A percentile compares a stretch with the other conserved stretches of the same genome.
These are phyloP conservation scores for Rhizophora mangle DNA, from an alignment of 345 rosid species.

Conservation along the genomic window DNA sequence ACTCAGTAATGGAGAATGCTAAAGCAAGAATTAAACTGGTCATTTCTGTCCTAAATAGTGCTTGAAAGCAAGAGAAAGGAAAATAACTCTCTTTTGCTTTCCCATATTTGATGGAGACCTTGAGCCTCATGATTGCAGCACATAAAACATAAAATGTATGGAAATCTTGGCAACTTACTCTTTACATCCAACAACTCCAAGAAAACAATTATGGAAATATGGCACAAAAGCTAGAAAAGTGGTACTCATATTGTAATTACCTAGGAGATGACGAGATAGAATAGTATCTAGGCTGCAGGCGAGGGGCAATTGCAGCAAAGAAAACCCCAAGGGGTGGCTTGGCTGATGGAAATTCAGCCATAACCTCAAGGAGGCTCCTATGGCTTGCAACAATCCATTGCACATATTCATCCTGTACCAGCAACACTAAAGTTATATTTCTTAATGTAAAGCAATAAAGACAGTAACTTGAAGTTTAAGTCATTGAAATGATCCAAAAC, in stretches of 20 bases:
- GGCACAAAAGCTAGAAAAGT: no score
- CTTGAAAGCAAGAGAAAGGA: no score
- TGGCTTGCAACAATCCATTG: slow-evolving; percentile 83
- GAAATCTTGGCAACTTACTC: no score
- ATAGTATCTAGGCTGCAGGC: slow-evolving; percentile 85
- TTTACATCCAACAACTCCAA: no score
- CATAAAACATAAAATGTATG: no score
- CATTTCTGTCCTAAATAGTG: no score
- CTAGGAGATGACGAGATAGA: slow-evolving; percentile 97
- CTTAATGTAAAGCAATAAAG: background rate
- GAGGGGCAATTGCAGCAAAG: slow-evolving; percentile 89
- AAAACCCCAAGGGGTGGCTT: slow-evolving; percentile 91
- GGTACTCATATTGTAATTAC: slow-evolving; percentile 29
- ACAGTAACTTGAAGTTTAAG: background rate
- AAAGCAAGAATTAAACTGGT: no score
- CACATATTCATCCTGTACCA: slow-evolving; percentile 76
- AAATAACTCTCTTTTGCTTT: no score
- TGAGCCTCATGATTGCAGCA: no score
- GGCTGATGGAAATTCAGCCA: slow-evolving; percentile 88
- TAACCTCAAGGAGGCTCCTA: slow-evolving; percentile 93
- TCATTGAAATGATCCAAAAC: slow-evolving; percentile 28
- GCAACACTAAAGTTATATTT: background rate
- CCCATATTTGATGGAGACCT: no score
- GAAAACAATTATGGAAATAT: no score
- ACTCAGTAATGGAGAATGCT: background rate